A percentile compares a stretch with the other conserved stretches of the same genome.
Conservation (phyloP, 352 stramenopile species). For the Globisporangium nunn region DNA sequence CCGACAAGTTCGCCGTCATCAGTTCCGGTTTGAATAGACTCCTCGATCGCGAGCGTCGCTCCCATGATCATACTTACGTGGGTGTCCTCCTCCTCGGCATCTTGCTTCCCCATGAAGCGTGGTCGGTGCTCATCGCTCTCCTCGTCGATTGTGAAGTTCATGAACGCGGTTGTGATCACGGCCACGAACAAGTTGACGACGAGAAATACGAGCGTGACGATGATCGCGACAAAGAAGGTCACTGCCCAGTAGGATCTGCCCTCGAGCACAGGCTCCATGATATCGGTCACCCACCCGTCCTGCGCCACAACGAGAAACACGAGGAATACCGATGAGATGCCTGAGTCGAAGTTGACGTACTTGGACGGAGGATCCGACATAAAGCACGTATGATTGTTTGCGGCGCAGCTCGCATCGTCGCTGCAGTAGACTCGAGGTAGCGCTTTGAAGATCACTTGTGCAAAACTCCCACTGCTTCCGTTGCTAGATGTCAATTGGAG, state of each 20-base stretch:
- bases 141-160: slow-evolving; percentile 68
- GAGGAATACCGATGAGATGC: slow-evolving; percentile 60
- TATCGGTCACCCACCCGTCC: slow-evolving; percentile 70
- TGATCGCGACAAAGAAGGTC: slow-evolving; percentile 66
- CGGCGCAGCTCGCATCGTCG: slow-evolving; percentile 28
- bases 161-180: slow-evolving; percentile 80
- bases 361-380: slow-evolving; percentile 25
- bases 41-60: slow-evolving; percentile 66
- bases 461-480: background rate
- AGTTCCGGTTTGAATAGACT: slow-evolving; percentile 19
- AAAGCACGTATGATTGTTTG: slow-evolving; percentile 29
- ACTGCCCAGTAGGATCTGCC: slow-evolving; percentile 42
- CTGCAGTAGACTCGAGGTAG: slow-evolving; percentile 51
- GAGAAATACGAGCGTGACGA: slow-evolving; percentile 73
- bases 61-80: slow-evolving; percentile 82
- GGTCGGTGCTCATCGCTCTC: slow-evolving; percentile 26
- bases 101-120: slow-evolving; percentile 48
- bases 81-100: slow-evolving; percentile 50
- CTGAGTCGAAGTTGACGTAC: slow-evolving; percentile 68
- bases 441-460: slow-evolving; percentile 16
- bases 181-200: slow-evolving; percentile 80
- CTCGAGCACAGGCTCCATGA: slow-evolving; percentile 74
- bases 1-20: background rate
- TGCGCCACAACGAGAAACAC: slow-evolving; percentile 77
- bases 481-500: background rate